Conservation (phyloP, 2,329 filamentous ascomycete genomes). For the Scolecobasidium constrictum region DNA sequence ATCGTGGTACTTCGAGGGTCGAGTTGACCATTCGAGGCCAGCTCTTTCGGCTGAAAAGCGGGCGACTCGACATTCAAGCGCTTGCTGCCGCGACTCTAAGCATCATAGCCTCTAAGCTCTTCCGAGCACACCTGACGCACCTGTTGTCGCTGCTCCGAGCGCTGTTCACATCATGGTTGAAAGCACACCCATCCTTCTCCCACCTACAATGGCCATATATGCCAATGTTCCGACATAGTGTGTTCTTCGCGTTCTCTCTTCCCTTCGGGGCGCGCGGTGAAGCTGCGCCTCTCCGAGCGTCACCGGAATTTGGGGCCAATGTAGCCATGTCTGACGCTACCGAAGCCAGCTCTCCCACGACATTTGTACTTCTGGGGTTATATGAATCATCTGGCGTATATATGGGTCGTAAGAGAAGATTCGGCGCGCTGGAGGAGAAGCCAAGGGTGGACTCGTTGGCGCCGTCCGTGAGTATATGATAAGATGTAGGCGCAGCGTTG, state of each 20-base stretch:
- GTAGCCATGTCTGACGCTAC: slow-evolving; percentile 7
- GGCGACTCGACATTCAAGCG: slow-evolving; percentile 91
- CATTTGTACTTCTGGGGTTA: neutral
- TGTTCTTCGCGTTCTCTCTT: slow-evolving; percentile 62
- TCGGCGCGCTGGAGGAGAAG: neutral
- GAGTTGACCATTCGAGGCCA: slow-evolving; percentile 34
- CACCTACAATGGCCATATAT: slow-evolving; percentile 92
- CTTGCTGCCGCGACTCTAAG: slow-evolving; percentile 45
- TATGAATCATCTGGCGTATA: neutral
- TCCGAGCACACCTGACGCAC: slow-evolving; percentile 27
- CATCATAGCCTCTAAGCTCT: slow-evolving; percentile 1
- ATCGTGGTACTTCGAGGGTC: slow-evolving; percentile 61
- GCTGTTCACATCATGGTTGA: slow-evolving; percentile 74
- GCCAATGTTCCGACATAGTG: slow-evolving; percentile 80
- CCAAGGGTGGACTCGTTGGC: neutral
- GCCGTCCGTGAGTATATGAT: too few species aligned
- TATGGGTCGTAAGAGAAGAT: neutral
- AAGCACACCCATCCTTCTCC: slow-evolving; percentile 77
- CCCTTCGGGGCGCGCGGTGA: slow-evolving; percentile 31
- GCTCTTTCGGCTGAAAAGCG: slow-evolving; percentile 68
- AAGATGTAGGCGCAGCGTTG: too few species aligned
- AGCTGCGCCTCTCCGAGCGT: slow-evolving; percentile 28
- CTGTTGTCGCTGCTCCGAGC: slow-evolving; percentile 35
- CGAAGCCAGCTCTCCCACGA: neutral
- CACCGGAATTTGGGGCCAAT: slow-evolving; percentile 20